Evolutionary conservation across 257 asterid species (phyloP).

Genomic region (Solanum paucissectum): DNA sequence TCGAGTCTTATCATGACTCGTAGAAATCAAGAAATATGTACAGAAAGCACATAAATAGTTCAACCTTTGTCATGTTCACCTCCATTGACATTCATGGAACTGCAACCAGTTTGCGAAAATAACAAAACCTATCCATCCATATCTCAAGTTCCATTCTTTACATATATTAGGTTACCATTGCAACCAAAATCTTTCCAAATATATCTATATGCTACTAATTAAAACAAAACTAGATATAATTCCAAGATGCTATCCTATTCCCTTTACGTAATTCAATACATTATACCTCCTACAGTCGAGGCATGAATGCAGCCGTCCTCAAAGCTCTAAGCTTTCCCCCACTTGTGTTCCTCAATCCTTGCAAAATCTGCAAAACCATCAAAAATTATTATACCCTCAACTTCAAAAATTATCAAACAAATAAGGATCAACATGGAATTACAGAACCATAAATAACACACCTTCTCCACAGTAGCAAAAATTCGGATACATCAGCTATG

Average conservation of each 20-base stretch:
- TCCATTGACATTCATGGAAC: neutral
- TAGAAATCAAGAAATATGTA: neutral
- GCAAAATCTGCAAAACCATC: constrained; percentile 2
- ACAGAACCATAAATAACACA: neutral
- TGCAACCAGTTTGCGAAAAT: neutral
- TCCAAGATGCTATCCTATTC: neutral
- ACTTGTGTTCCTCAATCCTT: neutral
- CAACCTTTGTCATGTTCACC: neutral
- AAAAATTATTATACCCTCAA: neutral
- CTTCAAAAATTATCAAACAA: neutral
- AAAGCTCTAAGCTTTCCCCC: neutral
- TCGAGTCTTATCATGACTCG: neutral
- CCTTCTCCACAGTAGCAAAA: constrained; percentile 7
- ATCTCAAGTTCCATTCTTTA: neutral
- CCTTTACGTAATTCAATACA: neutral
- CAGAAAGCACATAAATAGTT: neutral
- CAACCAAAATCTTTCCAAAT: neutral
- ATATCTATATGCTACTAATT: neutral
- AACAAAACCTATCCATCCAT: neutral
- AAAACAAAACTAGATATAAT: neutral
- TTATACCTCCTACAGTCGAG: constrained; percentile 21
- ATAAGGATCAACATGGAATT: neutral
- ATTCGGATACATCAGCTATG: neutral
- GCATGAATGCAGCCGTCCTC: neutral
- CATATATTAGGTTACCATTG: neutral